A percentile compares a stretch with the other conserved stretches of the same genome.
Conservation (phyloP, 1,284 basidiomycete species). For the Ganoderma lucidum region DNA sequence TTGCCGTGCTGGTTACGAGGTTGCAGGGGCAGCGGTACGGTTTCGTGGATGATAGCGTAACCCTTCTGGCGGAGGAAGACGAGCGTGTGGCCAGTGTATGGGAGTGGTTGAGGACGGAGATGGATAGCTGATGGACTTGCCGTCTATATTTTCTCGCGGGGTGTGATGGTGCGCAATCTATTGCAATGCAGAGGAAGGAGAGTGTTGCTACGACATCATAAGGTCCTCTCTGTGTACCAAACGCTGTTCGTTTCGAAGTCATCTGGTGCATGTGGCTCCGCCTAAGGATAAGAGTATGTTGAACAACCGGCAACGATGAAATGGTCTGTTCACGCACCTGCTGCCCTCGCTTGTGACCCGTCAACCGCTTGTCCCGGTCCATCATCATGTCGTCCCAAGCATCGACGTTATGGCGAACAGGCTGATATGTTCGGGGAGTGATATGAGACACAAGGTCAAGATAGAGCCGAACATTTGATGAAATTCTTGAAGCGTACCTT, state of each 20-base stretch:
- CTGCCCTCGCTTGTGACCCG: conserved; percentile 89
- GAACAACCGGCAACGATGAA: conserved; percentile 7
- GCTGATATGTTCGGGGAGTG: conserved; percentile 52
- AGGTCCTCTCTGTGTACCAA: conserved; percentile 70
- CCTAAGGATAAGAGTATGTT: conserved; percentile 50
- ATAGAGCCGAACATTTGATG: background rate
- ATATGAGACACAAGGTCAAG: background rate
- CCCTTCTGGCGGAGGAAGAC: conserved; percentile 21
- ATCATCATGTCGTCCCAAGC: conserved; percentile 97
- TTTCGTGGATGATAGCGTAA: conserved; percentile 46
- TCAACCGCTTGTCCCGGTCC: conserved; percentile 86
- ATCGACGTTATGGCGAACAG: conserved; percentile 85
- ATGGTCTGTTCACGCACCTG: conserved; percentile 59
- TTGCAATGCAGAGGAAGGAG: conserved; percentile 9
- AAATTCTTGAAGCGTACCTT: conserved; percentile 63
- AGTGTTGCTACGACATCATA: conserved; percentile 17
- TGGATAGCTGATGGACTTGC: conserved; percentile 38
- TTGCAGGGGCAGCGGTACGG: conserved; percentile 58
- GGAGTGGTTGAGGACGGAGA: conserved; percentile 50
- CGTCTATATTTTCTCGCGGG: background rate
- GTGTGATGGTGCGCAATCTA: conserved; percentile 9
- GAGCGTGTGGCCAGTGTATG: conserved; percentile 44
- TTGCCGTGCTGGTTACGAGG: conserved; percentile 38
- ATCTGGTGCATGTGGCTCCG: conserved; percentile 75
- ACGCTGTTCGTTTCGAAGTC: conserved; percentile 81